These are phyloP conservation scores for Globisporangium cylindrosporum DNA, from an alignment of 352 stramenopile genomes.

Conservation along the genomic window DNA sequence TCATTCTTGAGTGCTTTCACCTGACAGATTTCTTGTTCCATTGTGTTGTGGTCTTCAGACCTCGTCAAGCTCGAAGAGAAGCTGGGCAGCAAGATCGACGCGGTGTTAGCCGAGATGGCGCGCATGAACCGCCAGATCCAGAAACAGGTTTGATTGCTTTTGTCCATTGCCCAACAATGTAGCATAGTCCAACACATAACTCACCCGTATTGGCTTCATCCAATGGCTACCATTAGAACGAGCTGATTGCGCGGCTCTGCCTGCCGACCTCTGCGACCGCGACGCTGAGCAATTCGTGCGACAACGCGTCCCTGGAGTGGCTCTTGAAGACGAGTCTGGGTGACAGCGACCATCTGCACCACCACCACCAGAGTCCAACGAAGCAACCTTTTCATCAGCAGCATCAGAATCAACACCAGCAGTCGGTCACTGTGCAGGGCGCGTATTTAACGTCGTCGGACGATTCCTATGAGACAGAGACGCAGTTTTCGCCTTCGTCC, in stretches of 20 bases:
- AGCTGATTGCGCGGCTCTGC: conserved; percentile 30
- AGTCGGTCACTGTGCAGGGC: conserved; percentile 20
- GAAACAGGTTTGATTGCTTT: conserved; percentile 41
- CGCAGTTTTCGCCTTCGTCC: conserved; percentile 29
- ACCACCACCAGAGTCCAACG: neutral
- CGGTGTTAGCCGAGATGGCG: conserved; percentile 45
- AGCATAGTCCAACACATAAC: no score
- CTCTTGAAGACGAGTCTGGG: conserved; percentile 46
- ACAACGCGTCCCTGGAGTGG: conserved; percentile 56
- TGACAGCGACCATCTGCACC: conserved; percentile 31
- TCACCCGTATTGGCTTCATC: neutral
- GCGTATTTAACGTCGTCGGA: conserved; percentile 52
- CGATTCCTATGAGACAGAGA: conserved; percentile 33
- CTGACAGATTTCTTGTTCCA: neutral
- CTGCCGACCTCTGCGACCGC: conserved; percentile 11
- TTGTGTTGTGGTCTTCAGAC: conserved; percentile 28
- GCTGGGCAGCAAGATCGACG: conserved; percentile 49
- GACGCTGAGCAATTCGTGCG: conserved; percentile 17
- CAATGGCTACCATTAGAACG: conserved; percentile 18
- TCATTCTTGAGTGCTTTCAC: neutral
- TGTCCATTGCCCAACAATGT: neutral
- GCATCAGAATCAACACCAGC: conserved; percentile 7
- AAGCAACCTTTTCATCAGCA: conserved; percentile 5
- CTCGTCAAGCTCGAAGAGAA: conserved; percentile 59
- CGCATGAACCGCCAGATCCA: conserved; percentile 60